Evolutionary conservation across 2,329 filamentous ascomycete genomes (phyloP).

Genomic region (Sporothrix humicola): DNA sequence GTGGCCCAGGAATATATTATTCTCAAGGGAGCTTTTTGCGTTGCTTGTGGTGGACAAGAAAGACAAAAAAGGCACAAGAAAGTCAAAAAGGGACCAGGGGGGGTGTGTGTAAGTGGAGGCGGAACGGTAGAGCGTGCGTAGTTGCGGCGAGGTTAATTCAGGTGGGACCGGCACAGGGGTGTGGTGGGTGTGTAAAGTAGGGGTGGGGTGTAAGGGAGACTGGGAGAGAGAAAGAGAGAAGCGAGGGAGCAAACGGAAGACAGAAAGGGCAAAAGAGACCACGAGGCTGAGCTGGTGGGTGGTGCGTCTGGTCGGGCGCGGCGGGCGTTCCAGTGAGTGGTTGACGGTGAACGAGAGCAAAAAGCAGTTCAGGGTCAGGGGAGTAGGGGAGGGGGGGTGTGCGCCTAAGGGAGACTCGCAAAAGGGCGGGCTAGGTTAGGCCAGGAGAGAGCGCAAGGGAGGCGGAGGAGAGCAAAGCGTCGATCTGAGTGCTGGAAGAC

Average conservation of each 20-base stretch:
- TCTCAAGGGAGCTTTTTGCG: slow-evolving; percentile 32
- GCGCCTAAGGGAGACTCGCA: slow-evolving; percentile 24
- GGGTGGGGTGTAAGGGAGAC: slow-evolving; percentile 26
- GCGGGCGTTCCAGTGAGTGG: slow-evolving; percentile 36
- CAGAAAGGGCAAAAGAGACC: slow-evolving; percentile 25
- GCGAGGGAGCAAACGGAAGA: neutral
- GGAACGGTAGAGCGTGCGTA: slow-evolving; percentile 31
- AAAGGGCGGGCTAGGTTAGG: slow-evolving; percentile 3
- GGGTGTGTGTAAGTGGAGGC: slow-evolving; percentile 17
- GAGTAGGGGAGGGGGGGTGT: slow-evolving; percentile 23
- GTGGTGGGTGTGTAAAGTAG: slow-evolving; percentile 13
- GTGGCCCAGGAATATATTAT: slow-evolving; percentile 39
- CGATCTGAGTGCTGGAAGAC: slow-evolving; percentile 20
- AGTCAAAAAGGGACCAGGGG: neutral
- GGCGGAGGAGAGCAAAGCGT: slow-evolving; percentile 31
- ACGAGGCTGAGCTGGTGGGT: slow-evolving; percentile 38
- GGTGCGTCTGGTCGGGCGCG: slow-evolving; percentile 12
- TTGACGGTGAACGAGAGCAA: slow-evolving; percentile 33
- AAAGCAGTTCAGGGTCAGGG: slow-evolving; percentile 20
- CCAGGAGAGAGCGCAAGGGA: slow-evolving; percentile 30
- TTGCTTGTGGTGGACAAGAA: slow-evolving; percentile 34
- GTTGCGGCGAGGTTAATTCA: slow-evolving; percentile 37
- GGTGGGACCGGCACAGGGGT: slow-evolving; percentile 34
- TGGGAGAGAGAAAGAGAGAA: no score
- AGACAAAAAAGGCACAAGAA: slow-evolving; percentile 21